Evolutionary conservation across 2,329 filamentous ascomycete species (phyloP), one percentile per base, ranked within the genome.

Genomic region (Allantophomopsis cytisporea): DNA sequence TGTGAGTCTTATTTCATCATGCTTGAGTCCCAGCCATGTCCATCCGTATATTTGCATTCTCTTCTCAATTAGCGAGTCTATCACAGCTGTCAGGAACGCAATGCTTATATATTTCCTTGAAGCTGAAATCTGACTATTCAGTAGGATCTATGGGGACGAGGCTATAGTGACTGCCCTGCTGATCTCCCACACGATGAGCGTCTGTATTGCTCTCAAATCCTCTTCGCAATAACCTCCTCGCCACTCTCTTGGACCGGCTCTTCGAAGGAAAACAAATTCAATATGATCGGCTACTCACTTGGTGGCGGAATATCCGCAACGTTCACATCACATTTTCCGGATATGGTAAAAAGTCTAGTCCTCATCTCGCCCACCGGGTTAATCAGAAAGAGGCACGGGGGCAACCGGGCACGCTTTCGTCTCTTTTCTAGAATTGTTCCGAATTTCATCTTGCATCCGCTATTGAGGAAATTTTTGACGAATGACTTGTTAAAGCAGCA

Each of bases 351-450:
- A 11, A 73, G 70, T 8, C 65, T 95, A 16, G 67, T 91, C 10
- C 70, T 94, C 5, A 69, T 95, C 33, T 85, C 86, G 0, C 86
- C 88, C 0, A 69, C 78, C 0, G 87, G 88, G 0, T 65, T 94
- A 35, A 73, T 94, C 47, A 63, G 71, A 33, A 58, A 65, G 0
- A 59, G 65, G 42, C 67, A 66, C 48, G 71, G 77, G 44, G 70
- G 69, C 16, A 55, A 59, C 31, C 45, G 63, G 7, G 65, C 63
- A 21, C 63, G 66, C 32, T 53, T 73, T 39, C 50, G 76, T 38
- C 78, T 75, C 56, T 62, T 59, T n/a, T 66, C 66, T 6, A 70
- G 69, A 13, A 47, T 71, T 34, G 53, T 79, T 11, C 73, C 74
- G 2, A 67, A 70, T 44, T 57, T 62, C 4, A 48, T 77, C 28